Percentiles rank a stretch among this genome's conserved stretches.
These are phyloP conservation scores for Xylaria telfairii DNA, from an alignment of 495 filamentous ascomycete species.

Conservation along the genomic window DNA sequence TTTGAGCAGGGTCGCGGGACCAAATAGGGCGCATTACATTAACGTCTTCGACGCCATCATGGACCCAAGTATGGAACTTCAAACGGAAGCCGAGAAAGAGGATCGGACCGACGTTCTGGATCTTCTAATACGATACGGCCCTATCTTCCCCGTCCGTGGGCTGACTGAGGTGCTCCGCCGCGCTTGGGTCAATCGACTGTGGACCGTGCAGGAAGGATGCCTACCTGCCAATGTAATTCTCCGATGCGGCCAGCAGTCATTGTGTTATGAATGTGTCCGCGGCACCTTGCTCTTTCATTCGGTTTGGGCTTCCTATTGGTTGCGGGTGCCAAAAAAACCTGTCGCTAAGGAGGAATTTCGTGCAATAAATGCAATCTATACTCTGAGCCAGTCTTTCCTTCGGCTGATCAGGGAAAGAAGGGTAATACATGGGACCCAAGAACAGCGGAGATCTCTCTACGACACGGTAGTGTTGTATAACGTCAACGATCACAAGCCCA, in stretches of 20 bases:
- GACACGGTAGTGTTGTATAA: conserved; percentile 12
- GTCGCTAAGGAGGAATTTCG: not conserved
- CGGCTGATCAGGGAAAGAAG: not conserved
- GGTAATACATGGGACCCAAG: not conserved
- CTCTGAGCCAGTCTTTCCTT: conserved; percentile 7
- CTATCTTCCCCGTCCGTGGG: not conserved
- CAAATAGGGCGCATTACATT: not conserved
- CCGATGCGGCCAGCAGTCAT: not conserved
- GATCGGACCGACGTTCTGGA: conserved; percentile 14
- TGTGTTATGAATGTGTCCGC: conserved; percentile 13
- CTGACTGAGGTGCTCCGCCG: conserved; percentile 4
- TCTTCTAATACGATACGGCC: conserved; percentile 5
- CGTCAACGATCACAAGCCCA: conserved; percentile 17
- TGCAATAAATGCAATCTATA: not conserved
- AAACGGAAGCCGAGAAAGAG: conserved; percentile 5
- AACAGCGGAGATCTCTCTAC: not conserved
- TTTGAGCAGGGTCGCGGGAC: conserved; percentile 7
- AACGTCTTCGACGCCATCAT: conserved; percentile 11
- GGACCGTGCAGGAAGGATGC: conserved; percentile 15
- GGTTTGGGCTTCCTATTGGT: conserved; percentile 1
- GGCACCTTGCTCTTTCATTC: conserved; percentile 10
- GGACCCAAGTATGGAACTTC: not conserved
- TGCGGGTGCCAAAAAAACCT: not conserved
- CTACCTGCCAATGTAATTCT: conserved; percentile 1
- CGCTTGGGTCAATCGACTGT: conserved; percentile 14